Percentiles rank a stretch among this genome's conserved stretches.
Conservation (phyloP, 2,329 filamentous ascomycete genomes). For the Fusarium subtropicale region DNA sequence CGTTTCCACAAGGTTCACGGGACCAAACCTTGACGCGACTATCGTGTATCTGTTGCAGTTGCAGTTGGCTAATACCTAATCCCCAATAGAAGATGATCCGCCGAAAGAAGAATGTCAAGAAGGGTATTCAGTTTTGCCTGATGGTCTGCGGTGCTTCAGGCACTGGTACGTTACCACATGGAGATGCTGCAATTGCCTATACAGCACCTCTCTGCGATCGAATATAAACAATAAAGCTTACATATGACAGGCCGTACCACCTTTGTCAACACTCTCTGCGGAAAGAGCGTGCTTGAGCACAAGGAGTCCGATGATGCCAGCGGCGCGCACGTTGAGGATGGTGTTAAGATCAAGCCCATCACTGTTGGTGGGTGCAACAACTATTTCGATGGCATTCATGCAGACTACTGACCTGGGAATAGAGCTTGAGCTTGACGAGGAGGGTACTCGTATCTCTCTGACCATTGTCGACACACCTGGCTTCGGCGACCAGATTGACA, state of each 20-base stretch:
- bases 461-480: constrained; percentile 99
- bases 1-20: constrained; percentile 30
- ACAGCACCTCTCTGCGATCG: constrained; percentile 22
- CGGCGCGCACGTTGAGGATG: constrained; percentile 92
- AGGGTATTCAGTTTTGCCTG: constrained; percentile 99
- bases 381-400: constrained; percentile 37
- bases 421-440: constrained; percentile 97
- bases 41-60: constrained; percentile 25
- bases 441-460: constrained; percentile 96
- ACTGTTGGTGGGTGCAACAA: constrained; percentile 79
- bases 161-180: constrained; percentile 76
- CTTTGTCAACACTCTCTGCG: constrained; percentile 99
- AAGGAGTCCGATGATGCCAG: constrained; percentile 93
- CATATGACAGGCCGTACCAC: constrained; percentile 84
- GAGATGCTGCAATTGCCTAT: constrained; percentile 27
- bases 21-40: constrained; percentile 33
- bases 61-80: constrained; percentile 46
- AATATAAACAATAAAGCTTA: constrained; percentile 38
- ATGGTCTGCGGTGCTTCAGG: constrained; percentile 99
- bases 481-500: constrained; percentile 99
- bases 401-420: constrained; percentile 35
- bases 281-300: constrained; percentile 88
- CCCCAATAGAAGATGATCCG: constrained; percentile 86
- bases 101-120: constrained; percentile 99
- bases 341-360: constrained; percentile 97